Percentiles rank a stretch among this genome's conserved stretches.
These are phyloP conservation scores for Fusarium bulbicola DNA, from an alignment of 2,329 filamentous ascomycete genomes.

Conservation along the genomic window DNA sequence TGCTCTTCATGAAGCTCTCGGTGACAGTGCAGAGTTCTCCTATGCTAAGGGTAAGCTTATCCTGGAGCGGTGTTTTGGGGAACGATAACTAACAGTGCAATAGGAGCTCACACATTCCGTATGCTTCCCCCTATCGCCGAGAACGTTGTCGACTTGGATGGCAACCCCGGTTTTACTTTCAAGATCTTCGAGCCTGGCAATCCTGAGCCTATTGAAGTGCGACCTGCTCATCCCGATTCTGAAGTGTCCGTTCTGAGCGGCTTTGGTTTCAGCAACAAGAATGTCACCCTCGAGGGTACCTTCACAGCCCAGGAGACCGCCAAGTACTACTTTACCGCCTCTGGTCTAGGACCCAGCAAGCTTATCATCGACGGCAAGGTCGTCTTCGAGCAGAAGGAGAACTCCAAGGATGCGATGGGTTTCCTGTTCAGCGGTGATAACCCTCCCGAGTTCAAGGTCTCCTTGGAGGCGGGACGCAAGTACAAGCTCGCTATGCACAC, in stretches of 20 bases:
- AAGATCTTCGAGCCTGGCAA: constrained; percentile 43
- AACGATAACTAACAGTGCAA: not conserved
- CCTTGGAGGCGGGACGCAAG: constrained; percentile 41
- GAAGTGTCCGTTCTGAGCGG: constrained; percentile 34
- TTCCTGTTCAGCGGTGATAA: constrained; percentile 46
- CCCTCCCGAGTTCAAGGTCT: constrained; percentile 45
- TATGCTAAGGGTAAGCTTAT: constrained; percentile 43
- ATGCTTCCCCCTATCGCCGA: constrained; percentile 39
- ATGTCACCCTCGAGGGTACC: constrained; percentile 44
- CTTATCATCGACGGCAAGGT: constrained; percentile 45
- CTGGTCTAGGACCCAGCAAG: constrained; percentile 45
- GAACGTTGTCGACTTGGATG: constrained; percentile 44
- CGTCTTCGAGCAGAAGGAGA: constrained; percentile 45
- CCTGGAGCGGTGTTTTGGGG: rapidly evolving
- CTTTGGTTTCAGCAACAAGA: constrained; percentile 40
- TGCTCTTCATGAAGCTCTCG: constrained; percentile 42
- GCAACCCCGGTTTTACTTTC: constrained; percentile 46
- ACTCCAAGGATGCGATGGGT: constrained; percentile 47
- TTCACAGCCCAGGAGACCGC: constrained; percentile 45
- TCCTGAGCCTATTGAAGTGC: constrained; percentile 36
- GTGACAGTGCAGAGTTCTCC: constrained; percentile 40
- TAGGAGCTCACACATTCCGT: constrained; percentile 43
- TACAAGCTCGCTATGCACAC: constrained; percentile 47
- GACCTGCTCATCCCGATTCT: constrained; percentile 40
- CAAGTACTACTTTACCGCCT: constrained; percentile 46